Evolutionary conservation across 352 stramenopile genomes (phyloP).

Genomic region (Globisporangium paddicum): DNA sequence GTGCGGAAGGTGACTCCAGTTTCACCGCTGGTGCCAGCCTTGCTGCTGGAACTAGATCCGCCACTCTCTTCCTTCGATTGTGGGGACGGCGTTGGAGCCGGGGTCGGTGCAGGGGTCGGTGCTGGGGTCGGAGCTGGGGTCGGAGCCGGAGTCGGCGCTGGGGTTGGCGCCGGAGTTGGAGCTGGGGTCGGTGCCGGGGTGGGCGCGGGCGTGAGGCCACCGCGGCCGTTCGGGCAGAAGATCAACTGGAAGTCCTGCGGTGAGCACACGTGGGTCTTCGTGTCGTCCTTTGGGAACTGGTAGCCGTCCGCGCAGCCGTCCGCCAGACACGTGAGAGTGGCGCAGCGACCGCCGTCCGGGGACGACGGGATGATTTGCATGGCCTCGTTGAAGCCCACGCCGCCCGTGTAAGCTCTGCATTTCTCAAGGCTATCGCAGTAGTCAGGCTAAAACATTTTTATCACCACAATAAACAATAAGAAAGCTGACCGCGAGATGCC

Average conservation of each 20-base stretch:
- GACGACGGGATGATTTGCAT: slow-evolving; percentile 51
- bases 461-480: not conserved
- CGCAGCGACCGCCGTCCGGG: slow-evolving; percentile 31
- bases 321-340: slow-evolving; percentile 39
- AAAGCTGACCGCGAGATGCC: not conserved
- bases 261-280: slow-evolving; percentile 57
- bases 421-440: slow-evolving; percentile 43
- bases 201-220: slow-evolving; percentile 16
- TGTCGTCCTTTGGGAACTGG: slow-evolving; percentile 65
- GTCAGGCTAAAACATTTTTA: slow-evolving; percentile 25
- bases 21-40: slow-evolving; percentile 9
- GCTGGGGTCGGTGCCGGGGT: slow-evolving; percentile 28
- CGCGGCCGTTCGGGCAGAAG: slow-evolving; percentile 50
- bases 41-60: slow-evolving; percentile 7
- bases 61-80: slow-evolving; percentile 14
- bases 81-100: slow-evolving; percentile 16
- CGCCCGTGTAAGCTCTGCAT: slow-evolving; percentile 60
- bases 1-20: slow-evolving; percentile 7
- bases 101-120: slow-evolving; percentile 21
- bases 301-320: slow-evolving; percentile 57
- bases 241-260: slow-evolving; percentile 44
- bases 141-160: slow-evolving; percentile 26
- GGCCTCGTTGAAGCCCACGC: slow-evolving; percentile 55
- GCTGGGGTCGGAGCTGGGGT: slow-evolving; percentile 27
- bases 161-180: slow-evolving; percentile 26